Evolutionary conservation across 2,329 filamentous ascomycete genomes (phyloP).

Genomic region (Rutstroemia sp.): DNA sequence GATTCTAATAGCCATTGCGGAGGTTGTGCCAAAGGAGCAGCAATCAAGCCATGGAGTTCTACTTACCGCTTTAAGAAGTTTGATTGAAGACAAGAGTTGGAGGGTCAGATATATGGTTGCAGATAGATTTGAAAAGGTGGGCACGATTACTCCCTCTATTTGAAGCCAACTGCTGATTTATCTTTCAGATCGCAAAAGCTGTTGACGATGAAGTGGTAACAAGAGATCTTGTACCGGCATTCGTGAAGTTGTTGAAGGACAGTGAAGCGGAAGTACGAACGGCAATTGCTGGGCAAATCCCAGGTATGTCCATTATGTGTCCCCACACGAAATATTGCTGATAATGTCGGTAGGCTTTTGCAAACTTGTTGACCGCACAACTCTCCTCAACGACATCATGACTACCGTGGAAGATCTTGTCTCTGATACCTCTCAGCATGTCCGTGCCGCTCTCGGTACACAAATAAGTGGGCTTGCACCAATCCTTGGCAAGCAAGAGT

Average conservation of each 20-base stretch:
- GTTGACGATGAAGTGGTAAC: constrained; percentile 95
- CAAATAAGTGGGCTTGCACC: constrained; percentile 96
- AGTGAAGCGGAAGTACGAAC: constrained; percentile 96
- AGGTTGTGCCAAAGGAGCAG: constrained; percentile 96
- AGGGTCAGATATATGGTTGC: constrained; percentile 98
- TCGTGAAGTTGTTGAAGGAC: constrained; percentile 96
- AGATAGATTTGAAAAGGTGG: constrained; percentile 92
- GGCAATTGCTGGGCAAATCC: constrained; percentile 94
- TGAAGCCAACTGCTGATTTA: constrained; percentile 13
- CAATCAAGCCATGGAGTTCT: constrained; percentile 93
- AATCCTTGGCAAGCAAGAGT: constrained; percentile 97
- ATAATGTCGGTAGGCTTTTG: constrained; percentile 64
- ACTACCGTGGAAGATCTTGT: constrained; percentile 92
- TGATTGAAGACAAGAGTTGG: constrained; percentile 99
- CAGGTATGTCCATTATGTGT: constrained; percentile 41
- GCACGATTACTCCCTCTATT: constrained; percentile 7
- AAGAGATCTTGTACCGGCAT: constrained; percentile 88
- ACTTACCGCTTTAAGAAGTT: constrained; percentile 77
- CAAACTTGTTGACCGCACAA: constrained; percentile 75
- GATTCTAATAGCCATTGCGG: constrained; percentile 90
- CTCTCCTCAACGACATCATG: constrained; percentile 93
- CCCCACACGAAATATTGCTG: constrained; percentile 19
- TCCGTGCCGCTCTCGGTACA: constrained; percentile 87
- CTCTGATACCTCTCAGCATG: constrained; percentile 92
- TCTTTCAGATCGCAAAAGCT: constrained; percentile 80